Evolutionary conservation across 2,329 filamentous ascomycete genomes (phyloP), one percentile per base, ranked within the genome.

Genomic region (Xylariales sp.): DNA sequence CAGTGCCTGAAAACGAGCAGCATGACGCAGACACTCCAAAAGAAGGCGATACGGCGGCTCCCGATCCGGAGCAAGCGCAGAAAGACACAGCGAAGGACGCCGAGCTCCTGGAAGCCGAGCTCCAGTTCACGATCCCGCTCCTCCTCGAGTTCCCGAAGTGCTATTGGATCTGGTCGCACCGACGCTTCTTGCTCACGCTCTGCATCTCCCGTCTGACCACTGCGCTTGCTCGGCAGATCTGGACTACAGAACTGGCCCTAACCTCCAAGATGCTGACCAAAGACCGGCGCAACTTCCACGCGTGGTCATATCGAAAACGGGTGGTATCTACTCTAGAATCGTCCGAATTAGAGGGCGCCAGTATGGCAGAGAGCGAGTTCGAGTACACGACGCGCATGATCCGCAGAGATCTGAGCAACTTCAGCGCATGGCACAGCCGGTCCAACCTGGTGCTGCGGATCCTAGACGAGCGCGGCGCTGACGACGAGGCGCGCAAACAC

Each of bases 131-230:
- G 24, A 78, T 96, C 29, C 87, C 88, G 1, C 74, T 98, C 15
- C 76, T 98, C 37, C 76, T 87, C 49, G 80, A 88, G 51, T 91
- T 81, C 51, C 93, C 93, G 5, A 98, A 98, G 63, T 97, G 93
- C 72, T 98, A 98, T 69, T 97, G 93, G 91, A 91, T 98, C 56
- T 98, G 93, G 93, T 95, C 95, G 53, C 91, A 96, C 64, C 83
- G 93, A 20, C 66, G 84, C 33, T 98, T 93, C 90, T 70, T 91
- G 3, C 71, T 98, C 11, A 70, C 83, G 41, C 78, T 88, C 60
- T 82, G 82, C 24, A 86, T 84, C 34, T 60, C 71, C 10, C 70
- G 82, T 14, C 70, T 95, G 8, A 74, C 80, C 2, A 47, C 64
- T 1, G 43, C 68, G 0, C 58, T 68, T 12, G 79, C 88, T 2